A percentile compares a stretch with the other conserved stretches of the same genome.
Evolutionary conservation across 2,329 filamentous ascomycete species (phyloP).

Genomic region (Ramularia endophylla): DNA sequence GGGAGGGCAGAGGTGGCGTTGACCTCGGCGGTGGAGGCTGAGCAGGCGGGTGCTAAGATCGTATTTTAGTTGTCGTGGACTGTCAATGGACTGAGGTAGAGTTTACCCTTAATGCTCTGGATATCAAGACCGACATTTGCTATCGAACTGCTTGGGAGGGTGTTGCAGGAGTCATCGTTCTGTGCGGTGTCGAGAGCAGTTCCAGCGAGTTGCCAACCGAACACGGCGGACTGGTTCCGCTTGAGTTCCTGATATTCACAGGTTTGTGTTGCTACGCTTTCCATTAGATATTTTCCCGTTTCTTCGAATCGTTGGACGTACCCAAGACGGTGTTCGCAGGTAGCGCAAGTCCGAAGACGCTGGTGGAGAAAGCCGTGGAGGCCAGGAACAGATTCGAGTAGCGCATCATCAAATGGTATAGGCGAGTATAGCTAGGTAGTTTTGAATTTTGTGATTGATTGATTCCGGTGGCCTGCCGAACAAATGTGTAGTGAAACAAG

Average conservation of each 20-base stretch:
- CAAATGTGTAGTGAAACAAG: neutral
- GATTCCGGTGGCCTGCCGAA: neutral
- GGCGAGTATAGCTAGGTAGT: too few species aligned
- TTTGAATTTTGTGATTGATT: neutral
- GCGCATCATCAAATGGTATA: conserved; percentile 8
- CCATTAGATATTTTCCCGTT: too few species aligned
- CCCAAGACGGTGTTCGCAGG: neutral
- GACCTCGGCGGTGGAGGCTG: conserved; percentile 7
- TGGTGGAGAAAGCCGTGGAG: conserved; percentile 11
- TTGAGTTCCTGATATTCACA: conserved; percentile 10
- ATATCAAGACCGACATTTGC: conserved; percentile 15
- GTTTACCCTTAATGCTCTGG: conserved; percentile 13
- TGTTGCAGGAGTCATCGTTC: conserved; percentile 18
- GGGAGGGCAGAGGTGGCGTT: conserved; percentile 17
- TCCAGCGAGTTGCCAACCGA: conserved; percentile 28
- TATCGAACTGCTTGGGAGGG: conserved; percentile 16
- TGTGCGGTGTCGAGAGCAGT: conserved; percentile 15
- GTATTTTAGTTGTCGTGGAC: neutral
- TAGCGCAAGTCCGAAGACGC: conserved; percentile 1
- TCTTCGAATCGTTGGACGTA: neutral
- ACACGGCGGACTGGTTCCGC: conserved; percentile 21
- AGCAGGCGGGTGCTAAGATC: conserved; percentile 22
- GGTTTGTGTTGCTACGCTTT: conserved; percentile 2
- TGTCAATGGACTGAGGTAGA: neutral
- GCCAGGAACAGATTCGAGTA: conserved; percentile 12